These are phyloP conservation scores for Craterostigma plantagineum DNA, from an alignment of 257 asterid genomes.

Conservation along the genomic window DNA sequence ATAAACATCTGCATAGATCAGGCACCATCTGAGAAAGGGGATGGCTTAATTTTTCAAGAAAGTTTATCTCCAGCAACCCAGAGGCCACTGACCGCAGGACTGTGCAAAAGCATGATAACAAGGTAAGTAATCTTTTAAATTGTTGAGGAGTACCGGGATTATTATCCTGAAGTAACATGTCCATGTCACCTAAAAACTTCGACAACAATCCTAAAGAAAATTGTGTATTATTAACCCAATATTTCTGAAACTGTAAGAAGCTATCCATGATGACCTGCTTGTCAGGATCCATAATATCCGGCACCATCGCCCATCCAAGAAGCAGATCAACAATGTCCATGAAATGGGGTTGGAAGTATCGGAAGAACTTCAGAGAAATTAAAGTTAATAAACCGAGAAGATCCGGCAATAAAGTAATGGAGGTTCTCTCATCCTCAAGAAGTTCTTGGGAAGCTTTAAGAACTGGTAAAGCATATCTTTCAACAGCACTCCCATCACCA, in stretches of 20 bases:
- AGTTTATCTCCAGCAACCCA: conserved; percentile 85
- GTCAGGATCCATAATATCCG: conserved; percentile 63
- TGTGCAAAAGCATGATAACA: conserved; percentile 75
- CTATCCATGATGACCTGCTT: conserved; percentile 80
- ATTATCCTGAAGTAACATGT: conserved; percentile 71
- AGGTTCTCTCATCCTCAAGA: conserved; percentile 95
- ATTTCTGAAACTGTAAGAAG: conserved; percentile 91
- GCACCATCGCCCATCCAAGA: conserved; percentile 97
- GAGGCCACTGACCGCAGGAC: conserved; percentile 91
- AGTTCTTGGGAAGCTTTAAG: conserved; percentile 95
- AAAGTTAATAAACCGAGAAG: conserved; percentile 64
- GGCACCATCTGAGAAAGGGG: conserved; percentile 90
- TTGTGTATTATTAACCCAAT: conserved; percentile 95
- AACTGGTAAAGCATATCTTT: conserved; percentile 82
- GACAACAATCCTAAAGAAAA: conserved; percentile 83
- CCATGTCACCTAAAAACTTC: conserved; percentile 94
- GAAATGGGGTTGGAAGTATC: conserved; percentile 94
- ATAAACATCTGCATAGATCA: conserved; percentile 56
- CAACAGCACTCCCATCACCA: conserved; percentile 78
- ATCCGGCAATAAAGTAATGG: conserved; percentile 54
- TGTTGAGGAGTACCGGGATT: conserved; percentile 72
- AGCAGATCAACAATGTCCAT: conserved; percentile 89
- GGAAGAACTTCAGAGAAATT: conserved; percentile 70
- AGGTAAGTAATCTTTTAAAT: conserved; percentile 65
- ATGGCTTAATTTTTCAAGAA: conserved; percentile 64